Conservation (phyloP, 345 rosid species). For the Lepidium aucheri region DNA sequence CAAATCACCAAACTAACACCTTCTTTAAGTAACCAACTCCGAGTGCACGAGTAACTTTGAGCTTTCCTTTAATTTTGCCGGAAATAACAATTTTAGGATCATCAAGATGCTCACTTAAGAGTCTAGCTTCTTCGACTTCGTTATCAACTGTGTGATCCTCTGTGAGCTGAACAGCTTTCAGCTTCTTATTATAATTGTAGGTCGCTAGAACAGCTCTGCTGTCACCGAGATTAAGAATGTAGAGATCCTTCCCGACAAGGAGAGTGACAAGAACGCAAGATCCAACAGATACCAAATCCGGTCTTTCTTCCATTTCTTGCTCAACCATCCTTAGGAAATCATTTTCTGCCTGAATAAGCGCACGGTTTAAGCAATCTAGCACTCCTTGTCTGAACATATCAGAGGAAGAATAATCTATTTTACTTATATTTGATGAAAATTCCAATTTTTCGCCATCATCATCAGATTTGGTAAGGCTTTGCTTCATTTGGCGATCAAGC, state of each 20-base stretch:
- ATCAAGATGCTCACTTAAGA: constrained; percentile 74
- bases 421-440: constrained; percentile 21
- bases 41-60: constrained; percentile 89
- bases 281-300: constrained; percentile 91
- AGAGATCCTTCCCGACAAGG: constrained; percentile 68
- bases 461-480: constrained; percentile 22
- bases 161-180: constrained; percentile 80
- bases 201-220: constrained; percentile 91
- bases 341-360: constrained; percentile 72
- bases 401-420: constrained; percentile 21
- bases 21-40: constrained; percentile 96
- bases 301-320: constrained; percentile 98
- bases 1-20: constrained; percentile 26
- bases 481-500: constrained; percentile 52
- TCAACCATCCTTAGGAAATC: constrained; percentile 90
- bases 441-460: constrained; percentile 23
- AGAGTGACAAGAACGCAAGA: constrained; percentile 86
- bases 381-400: constrained; percentile 58
- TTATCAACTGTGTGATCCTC: constrained; percentile 86
- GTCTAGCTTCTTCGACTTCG: constrained; percentile 56
- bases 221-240: constrained; percentile 79
- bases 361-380: constrained; percentile 67
- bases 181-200: constrained; percentile 31
- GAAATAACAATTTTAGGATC: constrained; percentile 56
- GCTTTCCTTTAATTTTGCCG: constrained; percentile 88